Percentiles rank a stretch among this genome's conserved stretches.
Conservation (phyloP, 345 rosid genomes). For the Eucalyptus fibrosa region DNA sequence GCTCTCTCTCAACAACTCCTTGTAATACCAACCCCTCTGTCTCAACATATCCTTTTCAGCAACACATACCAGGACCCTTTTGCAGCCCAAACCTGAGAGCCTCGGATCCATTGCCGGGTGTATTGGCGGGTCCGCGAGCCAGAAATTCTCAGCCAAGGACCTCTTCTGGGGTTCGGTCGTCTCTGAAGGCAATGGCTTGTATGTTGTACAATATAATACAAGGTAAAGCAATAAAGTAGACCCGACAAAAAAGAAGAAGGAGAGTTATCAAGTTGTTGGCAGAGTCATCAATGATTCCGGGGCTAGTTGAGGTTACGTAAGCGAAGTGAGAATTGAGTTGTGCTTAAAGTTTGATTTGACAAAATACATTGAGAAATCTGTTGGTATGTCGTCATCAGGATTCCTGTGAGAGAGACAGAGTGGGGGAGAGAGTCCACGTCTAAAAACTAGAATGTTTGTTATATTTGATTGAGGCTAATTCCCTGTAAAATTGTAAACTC, state of each 20-base stretch:
- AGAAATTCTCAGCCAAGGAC: too few relatives aligned
- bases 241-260: too few relatives aligned
- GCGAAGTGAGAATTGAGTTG: background rate
- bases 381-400: background rate
- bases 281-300: background rate
- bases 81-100: rapidly evolving
- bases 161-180: too few relatives aligned
- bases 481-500: background rate
- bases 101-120: too few relatives aligned
- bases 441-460: too few relatives aligned
- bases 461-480: background rate
- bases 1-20: too few relatives aligned
- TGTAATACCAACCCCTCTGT: too few relatives aligned
- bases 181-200: too few relatives aligned
- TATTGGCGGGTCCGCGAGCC: too few relatives aligned
- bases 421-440: background rate
- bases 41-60: too few relatives aligned
- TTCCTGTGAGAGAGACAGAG: background rate
- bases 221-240: background rate
- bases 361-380: background rate
- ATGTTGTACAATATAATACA: too few relatives aligned
- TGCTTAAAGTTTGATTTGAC: background rate
- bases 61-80: too few relatives aligned
- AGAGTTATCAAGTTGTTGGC: background rate
- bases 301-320: background rate